These are phyloP conservation scores for Fusarium buharicum DNA, from an alignment of 2,329 filamentous ascomycete genomes.

Conservation along the genomic window DNA sequence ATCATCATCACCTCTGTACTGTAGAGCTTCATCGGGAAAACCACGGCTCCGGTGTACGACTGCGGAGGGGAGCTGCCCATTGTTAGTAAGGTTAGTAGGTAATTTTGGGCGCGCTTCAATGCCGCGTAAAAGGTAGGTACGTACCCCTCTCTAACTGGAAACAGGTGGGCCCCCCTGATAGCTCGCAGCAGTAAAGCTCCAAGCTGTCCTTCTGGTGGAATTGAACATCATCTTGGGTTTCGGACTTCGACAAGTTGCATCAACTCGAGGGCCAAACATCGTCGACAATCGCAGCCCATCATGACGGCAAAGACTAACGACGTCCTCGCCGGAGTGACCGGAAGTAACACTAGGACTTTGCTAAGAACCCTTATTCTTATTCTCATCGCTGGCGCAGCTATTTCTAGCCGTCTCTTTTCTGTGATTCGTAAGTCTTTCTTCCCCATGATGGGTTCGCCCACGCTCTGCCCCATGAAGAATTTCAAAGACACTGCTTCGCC, in stretches of 20 bases:
- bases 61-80: conserved; percentile 2
- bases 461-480: not conserved
- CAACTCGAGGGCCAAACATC: conserved; percentile 46
- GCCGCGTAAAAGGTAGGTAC: conserved; percentile 38
- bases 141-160: conserved; percentile 34
- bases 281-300: conserved; percentile 51
- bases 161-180: conserved; percentile 26
- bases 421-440: conserved; percentile 82
- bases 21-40: conserved; percentile 39
- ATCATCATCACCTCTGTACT: conserved; percentile 32
- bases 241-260: conserved; percentile 50
- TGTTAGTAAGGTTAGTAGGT: no score
- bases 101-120: not conserved
- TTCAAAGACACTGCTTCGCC: not conserved
- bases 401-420: conserved; percentile 95
- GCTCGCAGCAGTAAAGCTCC: conserved; percentile 52
- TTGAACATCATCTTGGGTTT: conserved; percentile 42
- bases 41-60: conserved; percentile 20
- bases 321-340: conserved; percentile 78
- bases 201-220: conserved; percentile 57
- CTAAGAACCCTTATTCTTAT: conserved; percentile 89
- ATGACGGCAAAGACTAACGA: conserved; percentile 61
- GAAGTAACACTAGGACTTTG: conserved; percentile 83
- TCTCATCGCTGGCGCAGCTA: conserved; percentile 89
- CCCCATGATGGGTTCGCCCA: conserved; percentile 16